Base-by-base conservation (phyloP, 2,329 filamentous ascomycete species). In the Fusarium chuoi region DNA sequence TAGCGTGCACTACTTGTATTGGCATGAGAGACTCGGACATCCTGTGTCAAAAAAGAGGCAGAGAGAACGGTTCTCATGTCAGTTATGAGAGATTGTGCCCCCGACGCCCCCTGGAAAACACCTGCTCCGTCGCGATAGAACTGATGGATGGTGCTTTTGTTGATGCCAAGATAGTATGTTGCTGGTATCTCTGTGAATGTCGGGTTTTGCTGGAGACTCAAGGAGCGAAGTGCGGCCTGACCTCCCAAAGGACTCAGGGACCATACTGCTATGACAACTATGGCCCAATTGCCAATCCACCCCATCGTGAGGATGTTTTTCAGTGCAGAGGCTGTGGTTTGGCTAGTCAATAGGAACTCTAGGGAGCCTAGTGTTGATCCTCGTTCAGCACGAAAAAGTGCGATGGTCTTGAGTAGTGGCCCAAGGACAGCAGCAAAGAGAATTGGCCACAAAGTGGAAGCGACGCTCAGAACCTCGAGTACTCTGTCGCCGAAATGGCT, bases 381-480 rank as follows among this genome's bases (percentile, higher is more conserved):
- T 26, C 39, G 4, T 24, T 73, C 71, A 1, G 61, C 71, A 7
- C 17, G 5, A 7, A 62, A 54, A 0, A 73, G 58, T 0, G 71
- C 65, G 0, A 73, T 4, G 1, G 70, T 26, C 6, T 61, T 73
- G 0, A 73, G 56, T 3, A 66, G 17, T 14, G 70, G 71, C 0
- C 58, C 71, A 0, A 73, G 28, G 2, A 67, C 54, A 3, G 70
- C 61, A 0, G 70, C 65, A 8, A 73, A 73, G 0, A 61, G 17
- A 8, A 73, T 73, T 6, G 65, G 71, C 65, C 65, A 73, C 1
- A 73, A 9, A 0, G 65, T 73, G 0, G 65, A 70, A 6, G 65
- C 56, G 3, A 73, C 17, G 7, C 49, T 59, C 0, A 70, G 10
- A 1, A 52, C 7, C 4, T 73, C 71, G 0, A 59, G 38, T 7